These are phyloP conservation scores for Phyllosticta citrichinensis DNA, from an alignment of 2,329 filamentous ascomycete species.

Conservation along the genomic window DNA sequence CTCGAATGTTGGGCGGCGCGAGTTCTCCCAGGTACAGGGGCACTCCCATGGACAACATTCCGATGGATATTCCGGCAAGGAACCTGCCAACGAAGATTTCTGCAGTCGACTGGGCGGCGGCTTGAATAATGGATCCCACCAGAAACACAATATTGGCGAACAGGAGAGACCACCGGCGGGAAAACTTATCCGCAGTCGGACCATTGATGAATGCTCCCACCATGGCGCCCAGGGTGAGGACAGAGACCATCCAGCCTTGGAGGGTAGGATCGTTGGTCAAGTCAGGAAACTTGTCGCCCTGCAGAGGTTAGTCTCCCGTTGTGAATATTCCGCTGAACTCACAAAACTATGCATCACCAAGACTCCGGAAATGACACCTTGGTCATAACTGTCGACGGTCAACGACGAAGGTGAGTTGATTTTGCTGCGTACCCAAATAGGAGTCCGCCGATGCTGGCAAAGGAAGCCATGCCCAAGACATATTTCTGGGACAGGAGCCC, in stretches of 20 bases:
- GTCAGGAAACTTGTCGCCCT: background rate
- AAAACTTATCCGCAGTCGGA: slow-evolving; percentile 23
- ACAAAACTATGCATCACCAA: slow-evolving; percentile 39
- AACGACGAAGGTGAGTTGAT: background rate
- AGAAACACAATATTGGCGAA: slow-evolving; percentile 18
- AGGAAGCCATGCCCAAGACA: slow-evolving; percentile 6
- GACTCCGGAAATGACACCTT: slow-evolving; percentile 61
- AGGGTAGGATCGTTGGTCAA: background rate
- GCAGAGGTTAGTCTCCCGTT: background rate
- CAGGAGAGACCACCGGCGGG: slow-evolving; percentile 1
- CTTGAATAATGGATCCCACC: slow-evolving; percentile 21
- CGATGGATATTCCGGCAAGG: background rate
- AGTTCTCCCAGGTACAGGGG: slow-evolving; percentile 1
- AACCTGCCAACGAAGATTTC: slow-evolving; percentile 15
- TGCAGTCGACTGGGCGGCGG: slow-evolving; percentile 18
- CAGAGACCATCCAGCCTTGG: background rate
- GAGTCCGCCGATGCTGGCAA: slow-evolving; percentile 7
- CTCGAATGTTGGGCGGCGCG: slow-evolving; percentile 20
- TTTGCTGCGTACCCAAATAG: background rate
- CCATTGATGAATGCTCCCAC: slow-evolving; percentile 29
- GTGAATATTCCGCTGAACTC: background rate
- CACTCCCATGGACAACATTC: slow-evolving; percentile 1
- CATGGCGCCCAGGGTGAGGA: slow-evolving; percentile 20
- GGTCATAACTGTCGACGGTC: background rate
- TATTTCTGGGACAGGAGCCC: slow-evolving; percentile 4